These are phyloP conservation scores for Torrubiella hemipterigena DNA, from an alignment of 2,329 filamentous ascomycete species.

Conservation along the genomic window DNA sequence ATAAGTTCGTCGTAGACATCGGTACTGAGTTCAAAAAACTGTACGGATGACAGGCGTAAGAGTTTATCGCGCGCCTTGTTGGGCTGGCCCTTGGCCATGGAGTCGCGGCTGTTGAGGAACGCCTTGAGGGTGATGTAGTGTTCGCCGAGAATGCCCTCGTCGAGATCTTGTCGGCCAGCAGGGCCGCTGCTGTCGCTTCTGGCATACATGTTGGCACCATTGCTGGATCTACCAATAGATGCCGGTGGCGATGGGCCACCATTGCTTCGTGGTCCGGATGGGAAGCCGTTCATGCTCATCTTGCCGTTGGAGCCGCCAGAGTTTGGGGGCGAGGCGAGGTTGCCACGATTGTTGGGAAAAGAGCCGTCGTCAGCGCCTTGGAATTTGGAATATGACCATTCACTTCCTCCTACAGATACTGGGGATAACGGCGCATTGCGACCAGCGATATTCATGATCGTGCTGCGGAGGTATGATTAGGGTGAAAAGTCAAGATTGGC, in stretches of 20 bases:
- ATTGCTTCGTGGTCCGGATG: conserved; percentile 41
- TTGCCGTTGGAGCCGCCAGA: conserved; percentile 48
- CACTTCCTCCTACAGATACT: conserved; percentile 71
- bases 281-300: conserved; percentile 50
- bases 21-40: conserved; percentile 95
- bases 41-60: conserved; percentile 74
- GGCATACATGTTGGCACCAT: conserved; percentile 60
- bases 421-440: conserved; percentile 70
- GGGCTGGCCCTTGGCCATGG: conserved; percentile 59
- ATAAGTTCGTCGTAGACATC: conserved; percentile 95
- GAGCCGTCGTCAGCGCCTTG: conserved; percentile 41
- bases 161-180: conserved; percentile 46
- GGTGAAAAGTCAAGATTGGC: too few species aligned
- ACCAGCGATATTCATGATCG: conserved; percentile 47
- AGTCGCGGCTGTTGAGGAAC: conserved; percentile 68
- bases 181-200: conserved; percentile 51
- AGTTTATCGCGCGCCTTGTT: conserved; percentile 94
- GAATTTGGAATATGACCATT: conserved; percentile 67
- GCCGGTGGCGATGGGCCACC: conserved; percentile 73
- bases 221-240: conserved; percentile 76
- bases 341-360: conserved; percentile 41
- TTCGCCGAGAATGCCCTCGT: conserved; percentile 54
- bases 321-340: conserved; percentile 57
- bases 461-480: too few species aligned
- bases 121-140: conserved; percentile 72